Base-by-base conservation (phyloP, 352 stramenopile species). In the Globisporangium yorkense region DNA sequence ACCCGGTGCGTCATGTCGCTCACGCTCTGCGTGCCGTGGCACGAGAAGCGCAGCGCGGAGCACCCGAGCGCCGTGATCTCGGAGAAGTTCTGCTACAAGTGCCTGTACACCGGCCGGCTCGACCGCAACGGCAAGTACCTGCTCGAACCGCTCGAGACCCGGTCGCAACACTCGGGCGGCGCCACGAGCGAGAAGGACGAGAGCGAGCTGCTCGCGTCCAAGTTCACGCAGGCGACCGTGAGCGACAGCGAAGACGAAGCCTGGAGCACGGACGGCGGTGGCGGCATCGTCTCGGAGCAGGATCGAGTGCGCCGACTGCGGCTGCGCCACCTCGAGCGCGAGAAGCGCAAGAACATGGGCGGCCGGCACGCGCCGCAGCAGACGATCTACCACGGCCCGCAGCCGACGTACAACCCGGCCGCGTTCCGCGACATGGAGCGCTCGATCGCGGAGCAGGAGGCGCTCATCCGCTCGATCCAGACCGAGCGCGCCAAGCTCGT, bases 61-160 rank as follows among this genome's bases (percentile, higher is more conserved):
- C 77, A 83, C 56, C 77, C 77, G 35, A 85, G 74, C 41, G 74
- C 77, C n/a, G 77, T 84, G 33, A 77, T 87, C 10, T 65, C 70
- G n/a, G 77, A 84, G 35, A 77, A 74, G 49, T 88, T 88, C 51
- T 88, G 77, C 50, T 63, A 84, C 35, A 78, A 77, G 51, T 88
- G 77, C 45, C 53, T 88, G 35, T 86, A 78, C 61, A 74, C 74
- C 7, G 69, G 76, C 18, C 77, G 72, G 0, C 63, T 75, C 10
- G 74, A 87, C 51, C 74, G 77, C 39, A 80, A 80, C 58, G 71
- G 71, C 13, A 68, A 68, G n/a, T 62, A 62, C 27, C 41, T 62
- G 56, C 56, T 62, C 27, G 56, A 62, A 20, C 71, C 68, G 20
- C 71, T 77, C 57, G 71, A 80, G 41, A 41, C 5, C 51, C 63